These are phyloP conservation scores for Talaromyces amestolkiae DNA, from an alignment of 2,329 filamentous ascomycete genomes.

Conservation along the genomic window DNA sequence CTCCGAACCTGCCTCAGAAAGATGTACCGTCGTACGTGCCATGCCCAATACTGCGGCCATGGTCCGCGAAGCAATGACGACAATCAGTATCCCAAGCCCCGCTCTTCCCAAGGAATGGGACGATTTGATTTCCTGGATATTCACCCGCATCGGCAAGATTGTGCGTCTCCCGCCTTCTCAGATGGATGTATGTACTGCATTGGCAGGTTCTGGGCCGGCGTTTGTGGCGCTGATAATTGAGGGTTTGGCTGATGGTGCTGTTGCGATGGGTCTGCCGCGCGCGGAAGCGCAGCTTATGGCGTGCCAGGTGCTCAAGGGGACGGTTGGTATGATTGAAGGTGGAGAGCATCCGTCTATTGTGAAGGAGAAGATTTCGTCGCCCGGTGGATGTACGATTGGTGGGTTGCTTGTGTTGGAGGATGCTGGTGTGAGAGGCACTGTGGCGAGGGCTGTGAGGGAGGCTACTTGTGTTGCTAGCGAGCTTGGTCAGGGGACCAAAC, in stretches of 20 bases:
- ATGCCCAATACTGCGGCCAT: constrained; percentile 83
- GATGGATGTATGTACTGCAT: constrained; percentile 59
- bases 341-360: constrained; percentile 61
- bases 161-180: constrained; percentile 51
- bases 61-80: constrained; percentile 78
- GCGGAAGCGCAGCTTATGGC: constrained; percentile 61
- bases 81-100: constrained; percentile 61
- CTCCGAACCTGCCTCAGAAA: constrained; percentile 31
- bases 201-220: constrained; percentile 61
- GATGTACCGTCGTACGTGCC: constrained; percentile 64
- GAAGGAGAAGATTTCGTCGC: constrained; percentile 60
- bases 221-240: constrained; percentile 61
- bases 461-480: constrained; percentile 59
- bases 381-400: constrained; percentile 63
- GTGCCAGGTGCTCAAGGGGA: constrained; percentile 61
- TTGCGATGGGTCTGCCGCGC: constrained; percentile 61
- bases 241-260: constrained; percentile 59
- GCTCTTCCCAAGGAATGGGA: constrained; percentile 45
- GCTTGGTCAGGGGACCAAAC: constrained; percentile 54
- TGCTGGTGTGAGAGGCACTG: constrained; percentile 52
- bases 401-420: constrained; percentile 61
- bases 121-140: constrained; percentile 56
- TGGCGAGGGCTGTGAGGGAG: constrained; percentile 57
- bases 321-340: constrained; percentile 56
- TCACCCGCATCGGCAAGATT: constrained; percentile 50